A percentile compares a stretch with the other conserved stretches of the same genome.
Conservation (phyloP, 345 rosid genomes). For the Xanthoceras sorbifolium region DNA sequence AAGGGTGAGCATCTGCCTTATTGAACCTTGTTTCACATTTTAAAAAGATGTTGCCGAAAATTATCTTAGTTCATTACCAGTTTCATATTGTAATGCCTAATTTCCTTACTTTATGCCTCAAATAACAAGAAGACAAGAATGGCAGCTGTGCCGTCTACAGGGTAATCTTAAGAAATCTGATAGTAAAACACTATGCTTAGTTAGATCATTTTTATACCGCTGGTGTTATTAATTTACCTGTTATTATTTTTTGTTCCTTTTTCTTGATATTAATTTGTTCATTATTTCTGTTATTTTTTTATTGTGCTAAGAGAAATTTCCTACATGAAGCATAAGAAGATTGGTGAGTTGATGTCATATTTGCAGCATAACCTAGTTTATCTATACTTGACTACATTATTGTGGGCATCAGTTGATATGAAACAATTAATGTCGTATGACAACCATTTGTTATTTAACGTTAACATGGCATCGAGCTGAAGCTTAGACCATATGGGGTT, state of each 20-base stretch:
- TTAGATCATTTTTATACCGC: no score
- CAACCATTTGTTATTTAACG: background rate
- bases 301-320: background rate
- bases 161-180: background rate
- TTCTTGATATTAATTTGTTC: background rate
- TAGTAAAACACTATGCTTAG: background rate
- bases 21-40: background rate
- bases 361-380: background rate
- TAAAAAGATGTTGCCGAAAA: background rate
- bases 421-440: background rate
- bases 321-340: background rate
- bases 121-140: background rate
- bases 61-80: background rate
- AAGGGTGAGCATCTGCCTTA: conserved; percentile 57
- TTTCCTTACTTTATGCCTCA: background rate
- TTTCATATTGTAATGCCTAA: background rate
- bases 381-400: background rate
- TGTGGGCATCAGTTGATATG: background rate
- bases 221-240: background rate
- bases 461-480: background rate
- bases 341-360: background rate
- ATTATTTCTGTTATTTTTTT: no score
- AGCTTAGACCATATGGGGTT: background rate
- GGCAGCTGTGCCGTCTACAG: background rate
- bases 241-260: background rate